These are phyloP conservation scores for Leishmania arabica DNA, from an alignment of 208 protist genomes.

Conservation along the genomic window DNA sequence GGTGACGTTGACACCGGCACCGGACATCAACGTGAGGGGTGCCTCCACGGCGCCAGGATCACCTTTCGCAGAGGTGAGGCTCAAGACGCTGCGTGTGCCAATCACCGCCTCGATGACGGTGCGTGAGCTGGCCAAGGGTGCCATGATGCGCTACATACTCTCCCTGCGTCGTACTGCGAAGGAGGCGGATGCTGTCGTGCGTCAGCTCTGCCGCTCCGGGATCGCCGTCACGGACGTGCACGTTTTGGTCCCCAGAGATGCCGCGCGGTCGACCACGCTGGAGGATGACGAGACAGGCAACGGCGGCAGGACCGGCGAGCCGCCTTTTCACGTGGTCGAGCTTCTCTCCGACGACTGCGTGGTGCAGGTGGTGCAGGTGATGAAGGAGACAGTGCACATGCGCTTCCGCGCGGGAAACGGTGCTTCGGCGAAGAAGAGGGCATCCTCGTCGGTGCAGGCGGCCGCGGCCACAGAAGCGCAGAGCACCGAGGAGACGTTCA, in stretches of 20 bases:
- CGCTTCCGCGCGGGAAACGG: conserved; percentile 20
- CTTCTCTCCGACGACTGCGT: conserved; percentile 82
- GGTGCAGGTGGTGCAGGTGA: conserved; percentile 61
- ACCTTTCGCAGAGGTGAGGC: neutral
- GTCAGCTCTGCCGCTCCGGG: conserved; percentile 17
- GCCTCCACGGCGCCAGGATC: neutral
- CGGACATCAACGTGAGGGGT: neutral
- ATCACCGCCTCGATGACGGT: conserved; percentile 68
- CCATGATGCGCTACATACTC: conserved; percentile 70
- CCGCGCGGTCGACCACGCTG: conserved; percentile 1
- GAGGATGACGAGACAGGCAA: conserved; percentile 7
- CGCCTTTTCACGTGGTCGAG: conserved; percentile 26
- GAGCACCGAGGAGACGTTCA: neutral
- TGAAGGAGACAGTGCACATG: conserved; percentile 81
- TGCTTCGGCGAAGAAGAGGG: neutral
- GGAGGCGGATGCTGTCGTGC: conserved; percentile 5
- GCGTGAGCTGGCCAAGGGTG: conserved; percentile 75
- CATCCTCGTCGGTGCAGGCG: neutral
- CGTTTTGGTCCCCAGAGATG: conserved; percentile 5
- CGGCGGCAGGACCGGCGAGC: conserved; percentile 12
- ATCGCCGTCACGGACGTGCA: conserved; percentile 30
- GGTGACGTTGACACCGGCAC: conserved; percentile 19
- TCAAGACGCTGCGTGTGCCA: conserved; percentile 71
- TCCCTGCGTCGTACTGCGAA: conserved; percentile 36
- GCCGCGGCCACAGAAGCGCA: neutral